Percentiles rank a stretch among this genome's conserved stretches.
These are phyloP conservation scores for Peniophora sp. DNA, from an alignment of 1,284 basidiomycete genomes.

Conservation along the genomic window DNA sequence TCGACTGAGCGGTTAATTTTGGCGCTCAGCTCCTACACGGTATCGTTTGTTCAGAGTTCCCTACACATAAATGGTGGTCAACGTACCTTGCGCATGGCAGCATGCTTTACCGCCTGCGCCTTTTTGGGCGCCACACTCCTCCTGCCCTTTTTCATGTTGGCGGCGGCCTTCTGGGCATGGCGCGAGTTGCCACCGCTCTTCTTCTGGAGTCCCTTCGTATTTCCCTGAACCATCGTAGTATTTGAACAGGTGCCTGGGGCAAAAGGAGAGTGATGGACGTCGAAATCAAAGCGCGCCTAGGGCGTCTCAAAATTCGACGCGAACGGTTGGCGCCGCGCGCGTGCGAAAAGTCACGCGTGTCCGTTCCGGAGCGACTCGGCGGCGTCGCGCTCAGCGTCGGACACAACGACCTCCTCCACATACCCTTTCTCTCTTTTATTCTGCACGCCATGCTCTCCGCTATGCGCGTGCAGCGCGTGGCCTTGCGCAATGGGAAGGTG, in stretches of 20 bases:
- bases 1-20: slow-evolving; percentile 89
- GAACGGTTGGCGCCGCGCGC: no score
- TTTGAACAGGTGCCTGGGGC: slow-evolving; percentile 20
- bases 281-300: no score
- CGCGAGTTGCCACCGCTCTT: slow-evolving; percentile 37
- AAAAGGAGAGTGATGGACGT: slow-evolving; percentile 15
- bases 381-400: background rate
- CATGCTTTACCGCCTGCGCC: slow-evolving; percentile 55
- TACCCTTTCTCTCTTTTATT: background rate
- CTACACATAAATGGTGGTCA: slow-evolving; percentile 1
- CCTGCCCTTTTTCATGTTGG: slow-evolving; percentile 66
- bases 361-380: background rate
- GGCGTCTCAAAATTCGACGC: no score
- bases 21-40: slow-evolving; percentile 63
- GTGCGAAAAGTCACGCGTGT: no score
- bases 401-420: background rate
- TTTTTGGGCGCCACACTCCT: slow-evolving; percentile 71
- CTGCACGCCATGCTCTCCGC: slow-evolving; percentile 33
- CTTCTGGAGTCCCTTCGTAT: slow-evolving; percentile 56
- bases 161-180: slow-evolving; percentile 53
- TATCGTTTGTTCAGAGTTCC: background rate
- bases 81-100: slow-evolving; percentile 57
- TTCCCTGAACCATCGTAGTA: slow-evolving; percentile 49
- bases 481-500: slow-evolving; percentile 7
- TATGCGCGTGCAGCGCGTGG: slow-evolving; percentile 42